Base-by-base conservation (phyloP, 1,284 basidiomycete genomes). In the Meira nashicola region DNA sequence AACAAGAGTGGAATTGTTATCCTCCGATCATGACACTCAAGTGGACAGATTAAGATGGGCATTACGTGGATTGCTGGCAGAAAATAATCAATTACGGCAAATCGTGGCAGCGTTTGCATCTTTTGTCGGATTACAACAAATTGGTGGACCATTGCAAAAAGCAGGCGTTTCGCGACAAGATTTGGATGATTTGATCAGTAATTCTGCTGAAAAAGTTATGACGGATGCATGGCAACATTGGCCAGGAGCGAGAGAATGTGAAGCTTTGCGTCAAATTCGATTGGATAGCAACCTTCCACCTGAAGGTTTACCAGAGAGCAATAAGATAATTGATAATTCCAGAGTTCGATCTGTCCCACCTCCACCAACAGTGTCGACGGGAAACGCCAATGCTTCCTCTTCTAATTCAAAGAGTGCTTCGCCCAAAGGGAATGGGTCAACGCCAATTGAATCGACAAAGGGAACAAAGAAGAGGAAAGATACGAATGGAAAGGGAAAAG, bases 11-110 rank as follows among this genome's bases (percentile, higher is more conserved):
- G 73, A 75, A 55, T 64, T 73, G 8, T 65, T 73, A 38, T 73
- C 73, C 7, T 62, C 66, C 11, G 68, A 71, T 41, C 73, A 75
- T 46, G 67, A 73, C 48, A 67, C 67, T 28, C 73, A 75, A 48
- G 68, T 75, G 15, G 67, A 73, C 44, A 66, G 71, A 9, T 65
- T 75, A 4, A 59, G 73, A 0, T 70, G 54, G 21, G 65, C 64
- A 0, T 53, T 75, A 21, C 67, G 70, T 10, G 68, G 66, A 5
- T 52, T 73, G 37, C 61, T 75, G 14, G 55, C 62, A 33, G 73
- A 75, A 54, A 75, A 75, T 63, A 73, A 71, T 62, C 59, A 60
- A 37, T 60, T 75, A 2, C 67, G 73, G 19, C 39, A 43, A 39
- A 63, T 75, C 15, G 61, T 73, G 23, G 60, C 57, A 39, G 64